Conservation (phyloP, 2,329 filamentous ascomycete species). For the Trichoderma sp. region DNA sequence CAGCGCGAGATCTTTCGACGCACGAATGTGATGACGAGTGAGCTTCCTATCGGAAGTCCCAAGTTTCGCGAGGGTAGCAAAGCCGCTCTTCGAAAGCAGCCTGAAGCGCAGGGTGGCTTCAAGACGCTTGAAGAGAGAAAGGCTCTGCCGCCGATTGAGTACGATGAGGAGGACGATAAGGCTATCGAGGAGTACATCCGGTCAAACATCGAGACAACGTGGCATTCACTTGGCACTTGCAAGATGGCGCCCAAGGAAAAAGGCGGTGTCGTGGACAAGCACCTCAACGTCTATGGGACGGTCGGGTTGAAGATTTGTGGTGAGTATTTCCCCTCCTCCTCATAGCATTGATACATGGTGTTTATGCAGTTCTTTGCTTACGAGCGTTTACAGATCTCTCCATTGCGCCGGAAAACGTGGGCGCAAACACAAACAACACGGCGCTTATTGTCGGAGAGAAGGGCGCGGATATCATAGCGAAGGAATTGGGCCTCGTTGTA, state of each 20-base stretch:
- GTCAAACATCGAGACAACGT: slow-evolving; percentile 44
- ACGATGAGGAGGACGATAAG: slow-evolving; percentile 51
- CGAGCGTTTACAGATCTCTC: slow-evolving; percentile 40
- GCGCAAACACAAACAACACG: slow-evolving; percentile 49
- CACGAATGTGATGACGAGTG: slow-evolving; percentile 53
- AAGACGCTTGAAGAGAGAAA: slow-evolving; percentile 37
- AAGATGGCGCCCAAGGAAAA: slow-evolving; percentile 46
- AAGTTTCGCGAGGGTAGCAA: slow-evolving; percentile 46
- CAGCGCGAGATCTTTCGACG: slow-evolving; percentile 62
- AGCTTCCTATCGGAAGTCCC: slow-evolving; percentile 47
- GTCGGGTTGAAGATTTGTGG: slow-evolving; percentile 43
- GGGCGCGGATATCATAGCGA: slow-evolving; percentile 41
- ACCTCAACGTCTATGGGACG: slow-evolving; percentile 47
- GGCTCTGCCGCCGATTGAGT: slow-evolving; percentile 43
- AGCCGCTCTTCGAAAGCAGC: slow-evolving; percentile 40
- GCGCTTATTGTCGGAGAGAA: slow-evolving; percentile 51
- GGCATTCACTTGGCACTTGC: slow-evolving; percentile 49
- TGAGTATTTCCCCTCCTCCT: slow-evolving; percentile 32
- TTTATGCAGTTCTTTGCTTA: neutral
- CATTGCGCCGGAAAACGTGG: slow-evolving; percentile 45
- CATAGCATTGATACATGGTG: neutral
- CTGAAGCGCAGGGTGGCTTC: slow-evolving; percentile 30
- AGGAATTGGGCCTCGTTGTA: slow-evolving; percentile 32
- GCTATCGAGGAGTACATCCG: slow-evolving; percentile 50
- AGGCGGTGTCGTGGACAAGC: slow-evolving; percentile 46